phyloP scores from a whole-genome alignment of 2,329 filamentous ascomycete species.

The Scolecobasidium constrictum region DNA sequence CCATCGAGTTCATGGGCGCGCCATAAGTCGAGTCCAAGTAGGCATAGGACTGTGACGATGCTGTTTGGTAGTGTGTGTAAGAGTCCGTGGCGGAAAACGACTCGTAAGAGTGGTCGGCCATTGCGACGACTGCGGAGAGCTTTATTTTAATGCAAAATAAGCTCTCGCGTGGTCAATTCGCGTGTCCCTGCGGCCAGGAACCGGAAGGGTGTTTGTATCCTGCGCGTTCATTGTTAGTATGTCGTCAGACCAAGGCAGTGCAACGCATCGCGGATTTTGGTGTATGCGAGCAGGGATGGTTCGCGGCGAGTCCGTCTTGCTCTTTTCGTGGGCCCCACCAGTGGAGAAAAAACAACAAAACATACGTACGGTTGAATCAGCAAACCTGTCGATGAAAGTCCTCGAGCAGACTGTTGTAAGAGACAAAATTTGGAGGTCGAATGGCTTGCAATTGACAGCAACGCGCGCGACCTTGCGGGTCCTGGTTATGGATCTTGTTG shows the following conservation, averaged over 20 bases:
- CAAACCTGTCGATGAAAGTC: too few species aligned
- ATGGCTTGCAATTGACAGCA: too few species aligned
- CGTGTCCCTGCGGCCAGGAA: not conserved
- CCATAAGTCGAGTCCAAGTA: not conserved
- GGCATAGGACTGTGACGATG: slow-evolving; percentile 4
- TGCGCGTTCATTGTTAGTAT: not conserved
- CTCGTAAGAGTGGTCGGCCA: slow-evolving; percentile 9
- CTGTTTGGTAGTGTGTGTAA: slow-evolving; percentile 1
- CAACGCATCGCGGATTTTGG: too few species aligned
- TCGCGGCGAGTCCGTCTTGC: not conserved
- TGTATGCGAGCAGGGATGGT: too few species aligned
- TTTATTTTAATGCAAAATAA: not conserved
- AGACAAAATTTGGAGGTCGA: too few species aligned
- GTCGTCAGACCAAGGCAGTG: not conserved
- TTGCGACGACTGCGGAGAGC: slow-evolving; percentile 1
- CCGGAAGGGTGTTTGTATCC: not conserved
- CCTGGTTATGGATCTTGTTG: too few species aligned
- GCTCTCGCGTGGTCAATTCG: not conserved
- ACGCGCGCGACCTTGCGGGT: too few species aligned
- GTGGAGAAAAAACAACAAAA: too few species aligned
- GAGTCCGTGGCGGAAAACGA: slow-evolving; percentile 3
- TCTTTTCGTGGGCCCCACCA: too few species aligned
- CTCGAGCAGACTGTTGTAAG: too few species aligned
- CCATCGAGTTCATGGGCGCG: not conserved
- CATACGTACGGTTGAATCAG: too few species aligned